A percentile compares a stretch with the other conserved stretches of the same genome.
Evolutionary conservation across 163 green algal genomes (phyloP).

Genomic region (Scenedesmus sp.): DNA sequence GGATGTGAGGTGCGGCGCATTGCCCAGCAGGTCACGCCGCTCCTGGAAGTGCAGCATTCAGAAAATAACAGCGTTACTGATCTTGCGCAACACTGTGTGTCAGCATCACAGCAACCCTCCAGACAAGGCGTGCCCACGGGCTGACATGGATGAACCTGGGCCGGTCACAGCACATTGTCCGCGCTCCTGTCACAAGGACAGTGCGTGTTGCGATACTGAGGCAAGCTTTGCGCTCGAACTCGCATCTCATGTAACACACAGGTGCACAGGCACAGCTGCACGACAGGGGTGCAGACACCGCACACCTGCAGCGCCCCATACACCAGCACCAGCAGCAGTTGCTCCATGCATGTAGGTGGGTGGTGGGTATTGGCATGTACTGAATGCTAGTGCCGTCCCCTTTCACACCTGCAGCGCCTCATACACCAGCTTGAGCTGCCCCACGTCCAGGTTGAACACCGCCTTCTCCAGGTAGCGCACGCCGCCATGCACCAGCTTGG

Average conservation of each 20-base stretch:
- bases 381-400: not conserved
- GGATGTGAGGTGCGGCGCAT: constrained; percentile 90
- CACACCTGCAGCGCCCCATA: constrained; percentile 90
- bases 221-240: too few relatives aligned
- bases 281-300: too few relatives aligned
- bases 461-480: constrained; percentile 98
- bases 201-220: too few relatives aligned
- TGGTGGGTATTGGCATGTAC: too few relatives aligned
- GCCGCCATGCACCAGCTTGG: constrained; percentile 97
- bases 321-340: constrained; percentile 98
- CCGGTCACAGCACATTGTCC: too few relatives aligned
- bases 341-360: constrained; percentile 98
- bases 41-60: constrained; percentile 74
- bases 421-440: constrained; percentile 98
- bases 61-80: not conserved
- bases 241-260: too few relatives aligned
- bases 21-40: constrained; percentile 89
- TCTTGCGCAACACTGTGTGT: too few relatives aligned
- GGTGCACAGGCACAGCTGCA: too few relatives aligned
- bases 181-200: too few relatives aligned
- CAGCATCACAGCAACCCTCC: too few relatives aligned
- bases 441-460: constrained; percentile 88
- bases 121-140: too few relatives aligned
- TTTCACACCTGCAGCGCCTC: constrained; percentile 82
- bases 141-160: too few relatives aligned